Conservation (phyloP, 2,329 filamentous ascomycete genomes). For the Calcarisporium arbuscula region DNA sequence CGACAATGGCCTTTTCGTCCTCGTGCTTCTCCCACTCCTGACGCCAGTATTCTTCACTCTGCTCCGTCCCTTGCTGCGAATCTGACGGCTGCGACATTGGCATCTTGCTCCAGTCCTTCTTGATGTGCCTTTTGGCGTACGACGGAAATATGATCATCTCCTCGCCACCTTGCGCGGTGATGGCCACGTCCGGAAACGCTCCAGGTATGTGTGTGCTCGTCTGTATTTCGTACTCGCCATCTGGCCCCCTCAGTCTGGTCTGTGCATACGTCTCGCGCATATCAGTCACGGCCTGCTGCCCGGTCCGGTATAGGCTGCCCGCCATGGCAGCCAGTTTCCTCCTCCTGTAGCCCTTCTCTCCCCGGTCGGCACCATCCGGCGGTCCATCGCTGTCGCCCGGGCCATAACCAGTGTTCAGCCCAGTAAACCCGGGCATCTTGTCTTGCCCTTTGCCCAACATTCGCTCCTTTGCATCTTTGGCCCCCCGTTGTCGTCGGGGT, state of each 20-base stretch:
- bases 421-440: slow-evolving; percentile 21
- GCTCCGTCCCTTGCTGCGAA: slow-evolving; percentile 28
- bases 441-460: slow-evolving; percentile 20
- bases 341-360: slow-evolving; percentile 65
- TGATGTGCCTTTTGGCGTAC: slow-evolving; percentile 72
- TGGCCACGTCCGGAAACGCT: slow-evolving; percentile 78
- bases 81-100: slow-evolving; percentile 20
- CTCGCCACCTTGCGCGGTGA: slow-evolving; percentile 72
- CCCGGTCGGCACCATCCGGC: slow-evolving; percentile 19
- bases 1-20: slow-evolving; percentile 78
- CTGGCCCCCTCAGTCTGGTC: slow-evolving; percentile 32
- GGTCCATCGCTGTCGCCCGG: slow-evolving; percentile 18
- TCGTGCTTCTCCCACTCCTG: slow-evolving; percentile 74
- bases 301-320: slow-evolving; percentile 49
- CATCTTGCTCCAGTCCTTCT: slow-evolving; percentile 30
- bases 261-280: slow-evolving; percentile 54
- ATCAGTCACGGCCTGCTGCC: slow-evolving; percentile 51
- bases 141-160: slow-evolving; percentile 95
- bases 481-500: slow-evolving; percentile 18
- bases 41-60: slow-evolving; percentile 65
- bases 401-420: slow-evolving; percentile 20
- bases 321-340: slow-evolving; percentile 67
- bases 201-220: slow-evolving; percentile 53
- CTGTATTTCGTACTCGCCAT: slow-evolving; percentile 20
- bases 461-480: slow-evolving; percentile 26